Conservation (phyloP, 2,329 filamentous ascomycete species). For the Colletotrichum horii region DNA sequence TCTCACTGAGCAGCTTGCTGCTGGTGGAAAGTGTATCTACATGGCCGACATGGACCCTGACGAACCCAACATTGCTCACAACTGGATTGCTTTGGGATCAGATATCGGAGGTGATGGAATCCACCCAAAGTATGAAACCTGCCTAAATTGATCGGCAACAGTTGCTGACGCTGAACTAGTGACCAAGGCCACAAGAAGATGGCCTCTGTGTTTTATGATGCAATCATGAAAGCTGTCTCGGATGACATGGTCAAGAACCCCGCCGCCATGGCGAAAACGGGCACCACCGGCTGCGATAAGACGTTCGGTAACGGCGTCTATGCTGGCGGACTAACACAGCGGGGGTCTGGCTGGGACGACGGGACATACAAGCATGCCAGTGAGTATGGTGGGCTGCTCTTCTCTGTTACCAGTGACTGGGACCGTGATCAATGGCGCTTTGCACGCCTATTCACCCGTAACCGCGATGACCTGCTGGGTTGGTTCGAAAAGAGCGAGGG, state of each 20-base stretch:
- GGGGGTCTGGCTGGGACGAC: conserved; percentile 31
- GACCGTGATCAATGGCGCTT: conserved; percentile 29
- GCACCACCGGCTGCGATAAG: conserved; percentile 24
- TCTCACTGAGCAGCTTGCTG: background rate
- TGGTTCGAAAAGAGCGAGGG: background rate
- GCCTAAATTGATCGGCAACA: accelerated
- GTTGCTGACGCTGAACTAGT: accelerated
- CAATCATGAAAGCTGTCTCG: conserved; percentile 23
- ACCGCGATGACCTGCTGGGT: conserved; percentile 22
- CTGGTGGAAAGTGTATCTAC: background rate
- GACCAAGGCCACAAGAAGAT: background rate
- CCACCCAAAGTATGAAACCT: background rate
- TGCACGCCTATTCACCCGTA: conserved; percentile 19
- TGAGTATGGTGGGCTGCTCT: conserved; percentile 19
- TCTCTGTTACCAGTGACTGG: conserved; percentile 22
- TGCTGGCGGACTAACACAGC: conserved; percentile 29
- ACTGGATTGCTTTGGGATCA: background rate
- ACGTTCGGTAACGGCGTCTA: conserved; percentile 23
- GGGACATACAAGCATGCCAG: conserved; percentile 31
- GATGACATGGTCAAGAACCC: background rate
- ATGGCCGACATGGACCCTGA: background rate
- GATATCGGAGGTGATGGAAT: background rate
- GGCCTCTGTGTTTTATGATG: conserved; percentile 23
- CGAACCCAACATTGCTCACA: background rate
- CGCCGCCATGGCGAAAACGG: background rate